Evolutionary conservation across 2,329 filamentous ascomycete genomes (phyloP).

Genomic region (Claviceps sp.): DNA sequence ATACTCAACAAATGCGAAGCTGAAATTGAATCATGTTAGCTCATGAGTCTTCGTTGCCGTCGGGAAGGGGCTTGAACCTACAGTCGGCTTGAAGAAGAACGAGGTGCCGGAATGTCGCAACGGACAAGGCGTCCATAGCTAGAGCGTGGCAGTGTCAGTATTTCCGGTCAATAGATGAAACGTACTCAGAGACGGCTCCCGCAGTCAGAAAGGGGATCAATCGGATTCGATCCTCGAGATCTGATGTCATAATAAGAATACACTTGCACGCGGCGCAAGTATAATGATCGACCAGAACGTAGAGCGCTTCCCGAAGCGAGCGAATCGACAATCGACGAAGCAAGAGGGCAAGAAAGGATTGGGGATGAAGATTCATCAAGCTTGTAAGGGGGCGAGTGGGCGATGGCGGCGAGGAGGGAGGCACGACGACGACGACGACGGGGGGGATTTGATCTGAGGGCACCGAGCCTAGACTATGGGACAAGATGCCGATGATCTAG

Average conservation of each 20-base stretch:
- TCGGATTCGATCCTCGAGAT: conserved; percentile 2
- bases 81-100: conserved; percentile 89
- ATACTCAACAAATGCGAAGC: conserved; percentile 98
- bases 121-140: conserved; percentile 97
- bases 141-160: conserved; percentile 20
- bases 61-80: conserved; percentile 38
- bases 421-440: conserved; percentile 12
- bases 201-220: not conserved
- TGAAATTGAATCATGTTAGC: conserved; percentile 15
- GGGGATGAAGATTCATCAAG: conserved; percentile 4
- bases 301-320: conserved; percentile 15
- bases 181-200: conserved; percentile 1
- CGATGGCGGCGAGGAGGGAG: conserved; percentile 7
- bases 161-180: not conserved
- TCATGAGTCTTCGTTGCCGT: not conserved
- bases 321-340: conserved; percentile 14
- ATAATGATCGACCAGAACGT: conserved; percentile 12
- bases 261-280: conserved; percentile 12
- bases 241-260: conserved; percentile 6
- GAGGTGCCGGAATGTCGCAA: conserved; percentile 93
- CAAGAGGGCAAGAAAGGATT: conserved; percentile 9
- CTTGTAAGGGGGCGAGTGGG: not conserved
- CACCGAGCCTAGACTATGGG: conserved; percentile 12
- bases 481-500: conserved; percentile 12
- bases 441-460: conserved; percentile 3